Evolutionary conservation across 257 asterid species (phyloP).

Genomic region (Plectranthus barbatus): DNA sequence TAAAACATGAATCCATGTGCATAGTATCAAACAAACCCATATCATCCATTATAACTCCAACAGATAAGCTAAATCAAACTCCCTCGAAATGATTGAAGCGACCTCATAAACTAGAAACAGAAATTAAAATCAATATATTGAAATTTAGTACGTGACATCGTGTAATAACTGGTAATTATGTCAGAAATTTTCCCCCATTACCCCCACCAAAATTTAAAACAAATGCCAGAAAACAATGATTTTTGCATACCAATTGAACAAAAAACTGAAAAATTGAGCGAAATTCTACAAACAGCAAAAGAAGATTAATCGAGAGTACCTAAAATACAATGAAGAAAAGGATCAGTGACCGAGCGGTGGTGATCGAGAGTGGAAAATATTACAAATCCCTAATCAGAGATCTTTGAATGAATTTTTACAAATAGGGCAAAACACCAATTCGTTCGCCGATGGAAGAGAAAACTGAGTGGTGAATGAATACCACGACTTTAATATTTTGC

Average conservation of each 20-base stretch:
- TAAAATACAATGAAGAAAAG: slow-evolving; percentile 6
- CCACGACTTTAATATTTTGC: not conserved
- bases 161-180: not conserved
- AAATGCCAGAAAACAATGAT: not conserved
- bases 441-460: not conserved
- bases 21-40: too few species aligned
- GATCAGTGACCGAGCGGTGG: not conserved
- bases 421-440: not conserved
- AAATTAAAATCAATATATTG: not conserved
- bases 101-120: not conserved
- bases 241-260: not conserved
- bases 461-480: not conserved
- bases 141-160: not conserved
- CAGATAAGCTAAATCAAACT: not conserved
- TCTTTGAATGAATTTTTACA: not conserved
- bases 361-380: not conserved
- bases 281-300: not conserved
- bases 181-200: not conserved
- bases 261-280: not conserved
- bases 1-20: not conserved
- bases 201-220: not conserved
- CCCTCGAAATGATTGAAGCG: not conserved
- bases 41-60: not conserved
- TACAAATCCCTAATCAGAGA: slow-evolving; percentile 10
- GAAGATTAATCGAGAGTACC: slow-evolving; percentile 14